Base-by-base conservation (phyloP, 352 stramenopile genomes). In the Thalassiosira mediterranea region DNA sequence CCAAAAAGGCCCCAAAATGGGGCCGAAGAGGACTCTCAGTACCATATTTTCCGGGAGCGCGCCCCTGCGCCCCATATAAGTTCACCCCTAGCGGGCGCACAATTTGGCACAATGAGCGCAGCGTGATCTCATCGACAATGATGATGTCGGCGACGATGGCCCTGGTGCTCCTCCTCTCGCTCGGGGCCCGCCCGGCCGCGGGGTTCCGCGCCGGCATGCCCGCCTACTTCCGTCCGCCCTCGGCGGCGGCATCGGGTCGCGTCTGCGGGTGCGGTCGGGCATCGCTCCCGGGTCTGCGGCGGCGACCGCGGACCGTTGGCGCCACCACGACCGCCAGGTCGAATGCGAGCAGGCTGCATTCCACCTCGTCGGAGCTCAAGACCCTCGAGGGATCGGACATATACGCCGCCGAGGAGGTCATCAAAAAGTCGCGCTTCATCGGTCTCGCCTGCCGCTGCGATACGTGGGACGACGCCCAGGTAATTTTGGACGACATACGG, bases 371-470 rank as follows among this genome's bases (percentile, higher is more conserved):
- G n/a, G 25, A 37, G 23, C 52, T 66, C 25, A 65, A 73, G 63
- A 73, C 64, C 17, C 52, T 73, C 19, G 37, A 46, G 21, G 37
- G 40, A 57, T n/a, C 32, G 5, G 34, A 56, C 8, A 54, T 81
- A 21, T 71, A 84, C 51, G 19, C 48, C 21, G 47, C 59, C 15
- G 81, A 89, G 76, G 46, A 83, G 62, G 60, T 79, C 28, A 67
- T 89, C 5, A 93, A 91, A 64, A 93, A 93, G 46, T 89, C 76
- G 13, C 71, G 71, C 13, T 93, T 93, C 49, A 78, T 93, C 31
- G 87, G 79, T 17, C 77, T 89, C 13, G 83, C 84, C 11, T 65
- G 58, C 1, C 74, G 83, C n/a, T 83, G 73, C 28, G 37, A 73
- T 0, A 76, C 67, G n/a, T 93, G 84, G 84, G 47, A 79, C 13